Evolutionary conservation across 2,329 filamentous ascomycete genomes (phyloP), one percentile per base, ranked within the genome.

Genomic region (Sporothrix brasiliensis): DNA sequence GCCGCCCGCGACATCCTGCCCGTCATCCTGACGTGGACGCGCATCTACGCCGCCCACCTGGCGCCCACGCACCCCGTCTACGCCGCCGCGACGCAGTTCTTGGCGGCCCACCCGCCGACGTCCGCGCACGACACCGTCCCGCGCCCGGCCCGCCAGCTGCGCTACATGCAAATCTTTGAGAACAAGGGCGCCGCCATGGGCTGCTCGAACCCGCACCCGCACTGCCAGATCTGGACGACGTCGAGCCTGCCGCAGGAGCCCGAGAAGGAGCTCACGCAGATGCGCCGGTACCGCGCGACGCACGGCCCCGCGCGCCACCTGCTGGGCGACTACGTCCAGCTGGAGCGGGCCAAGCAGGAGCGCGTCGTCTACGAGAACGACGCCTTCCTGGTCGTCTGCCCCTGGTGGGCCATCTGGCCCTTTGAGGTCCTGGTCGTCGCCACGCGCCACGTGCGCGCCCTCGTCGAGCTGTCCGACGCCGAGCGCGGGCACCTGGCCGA

Each of bases 161-260:
- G 91, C 69, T 98, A 97, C 82, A 97, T 99, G 94, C 95, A 99
- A 79, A 98, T 99, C 74, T 99, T 99, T 73, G 95, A 99, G 82
- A 99, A 99, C 84, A 99, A 99, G 82, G 95, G 95, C 67, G 89
- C 92, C 0, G 93, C 94, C 13, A 99, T 99, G 95, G 95, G 95
- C 67, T 99, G 95, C 83, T 98, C 94, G 1, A 99, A 99, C 79
- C 95, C 95, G 0, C 95, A 99, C 79, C 95, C 95, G 0, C 95
- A 99, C 81, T 94, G 95, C 71, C 95, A 99, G 80, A 86, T 97
- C 73, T 99, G 95, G 95, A 95, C 93, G 2, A 97, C 94, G 0
- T 97, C 92, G 27, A 91, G 89, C 7, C 83, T 97, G 75, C 95
- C 95, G 0, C 94, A 98, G 78, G 95, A 99, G 80, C 93, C 93